A percentile compares a stretch with the other conserved stretches of the same genome.
Evolutionary conservation across 2,329 filamentous ascomycete genomes (phyloP).

Genomic region (Talaromyces sp.): DNA sequence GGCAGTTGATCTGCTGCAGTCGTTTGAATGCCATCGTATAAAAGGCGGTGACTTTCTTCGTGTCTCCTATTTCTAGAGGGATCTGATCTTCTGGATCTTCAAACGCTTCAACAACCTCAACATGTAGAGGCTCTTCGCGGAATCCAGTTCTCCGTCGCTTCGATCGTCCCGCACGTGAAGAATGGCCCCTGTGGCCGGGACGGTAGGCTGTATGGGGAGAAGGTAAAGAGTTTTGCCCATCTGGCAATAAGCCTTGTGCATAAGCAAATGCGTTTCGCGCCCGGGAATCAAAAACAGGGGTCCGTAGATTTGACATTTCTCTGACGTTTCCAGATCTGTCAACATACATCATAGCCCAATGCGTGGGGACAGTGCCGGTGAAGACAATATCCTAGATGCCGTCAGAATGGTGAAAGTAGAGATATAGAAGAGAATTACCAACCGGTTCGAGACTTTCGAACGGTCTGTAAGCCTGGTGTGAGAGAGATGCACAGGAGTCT

Average conservation of each 20-base stretch:
- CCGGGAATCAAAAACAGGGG: not conserved
- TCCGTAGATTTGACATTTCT: conserved; percentile 11
- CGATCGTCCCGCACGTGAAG: not conserved
- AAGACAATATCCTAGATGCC: conserved; percentile 9
- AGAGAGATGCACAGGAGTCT: not conserved
- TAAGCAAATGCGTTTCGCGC: conserved; percentile 7
- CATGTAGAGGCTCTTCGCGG: conserved; percentile 5
- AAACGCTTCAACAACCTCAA: not conserved
- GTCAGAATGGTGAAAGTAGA: not conserved
- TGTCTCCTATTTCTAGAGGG: conserved; percentile 38
- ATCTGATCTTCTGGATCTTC: conserved; percentile 29
- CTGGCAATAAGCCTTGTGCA: not conserved
- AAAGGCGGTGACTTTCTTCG: conserved; percentile 35
- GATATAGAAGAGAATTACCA: not conserved
- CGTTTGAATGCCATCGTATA: conserved; percentile 41
- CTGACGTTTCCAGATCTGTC: conserved; percentile 12
- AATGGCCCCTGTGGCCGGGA: not conserved
- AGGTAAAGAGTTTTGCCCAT: not conserved
- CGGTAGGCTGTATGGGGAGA: not conserved
- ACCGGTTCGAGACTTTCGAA: conserved; percentile 12
- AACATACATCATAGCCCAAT: conserved; percentile 15
- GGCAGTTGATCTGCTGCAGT: conserved; percentile 47
- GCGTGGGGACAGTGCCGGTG: conserved; percentile 4
- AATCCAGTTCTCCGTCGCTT: conserved; percentile 16
- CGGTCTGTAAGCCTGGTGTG: not conserved